These are phyloP conservation scores for Solanum gandarillasii DNA, from an alignment of 257 asterid species.

Conservation along the genomic window DNA sequence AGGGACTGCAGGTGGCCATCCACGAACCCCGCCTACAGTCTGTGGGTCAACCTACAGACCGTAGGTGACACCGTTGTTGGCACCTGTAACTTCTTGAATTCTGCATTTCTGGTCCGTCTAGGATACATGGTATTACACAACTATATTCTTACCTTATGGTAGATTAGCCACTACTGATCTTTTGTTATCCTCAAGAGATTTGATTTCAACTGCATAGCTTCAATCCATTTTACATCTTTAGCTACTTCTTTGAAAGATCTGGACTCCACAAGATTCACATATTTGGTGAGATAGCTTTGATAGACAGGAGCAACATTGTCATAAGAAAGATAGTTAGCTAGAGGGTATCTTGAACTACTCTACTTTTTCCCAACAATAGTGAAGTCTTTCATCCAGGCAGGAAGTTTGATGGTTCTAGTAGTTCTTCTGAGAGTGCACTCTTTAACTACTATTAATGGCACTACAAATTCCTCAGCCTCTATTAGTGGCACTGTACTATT, in stretches of 20 bases:
- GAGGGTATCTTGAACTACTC: neutral
- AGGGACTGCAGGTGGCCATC: too few relatives aligned
- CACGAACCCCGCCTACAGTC: too few relatives aligned
- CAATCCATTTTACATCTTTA: neutral
- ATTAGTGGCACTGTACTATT: neutral
- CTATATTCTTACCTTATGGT: too few relatives aligned
- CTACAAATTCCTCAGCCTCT: neutral
- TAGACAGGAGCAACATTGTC: neutral
- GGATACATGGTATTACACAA: too few relatives aligned
- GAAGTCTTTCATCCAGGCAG: neutral
- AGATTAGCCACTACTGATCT: too few relatives aligned
- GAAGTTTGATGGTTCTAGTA: neutral
- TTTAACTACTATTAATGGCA: neutral
- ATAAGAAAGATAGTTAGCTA: neutral
- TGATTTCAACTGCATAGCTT: too few relatives aligned
- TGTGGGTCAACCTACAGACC: too few relatives aligned
- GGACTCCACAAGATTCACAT: neutral
- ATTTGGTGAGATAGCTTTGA: neutral
- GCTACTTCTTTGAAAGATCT: neutral
- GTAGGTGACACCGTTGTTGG: too few relatives aligned
- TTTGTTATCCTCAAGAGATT: too few relatives aligned
- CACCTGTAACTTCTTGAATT: too few relatives aligned
- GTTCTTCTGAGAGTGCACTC: neutral
- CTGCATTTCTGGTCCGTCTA: too few relatives aligned
- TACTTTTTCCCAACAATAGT: neutral